phyloP scores from a whole-genome alignment of 345 rosid species.

The Orychophragmus violaceus region DNA sequence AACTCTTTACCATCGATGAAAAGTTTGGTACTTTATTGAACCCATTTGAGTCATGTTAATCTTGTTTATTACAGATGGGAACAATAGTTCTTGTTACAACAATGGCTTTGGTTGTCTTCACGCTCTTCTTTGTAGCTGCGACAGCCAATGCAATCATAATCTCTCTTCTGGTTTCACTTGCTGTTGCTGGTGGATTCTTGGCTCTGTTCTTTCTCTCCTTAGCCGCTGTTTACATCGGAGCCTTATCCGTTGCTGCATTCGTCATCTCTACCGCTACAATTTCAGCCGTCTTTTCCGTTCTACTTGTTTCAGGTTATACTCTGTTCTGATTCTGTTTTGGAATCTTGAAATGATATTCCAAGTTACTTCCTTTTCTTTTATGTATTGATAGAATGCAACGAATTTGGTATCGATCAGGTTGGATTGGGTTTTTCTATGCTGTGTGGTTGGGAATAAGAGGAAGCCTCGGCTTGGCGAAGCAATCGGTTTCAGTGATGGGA shows the following conservation, averaged over 20 bases:
- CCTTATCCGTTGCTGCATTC: conserved; percentile 60
- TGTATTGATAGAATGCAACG: neutral
- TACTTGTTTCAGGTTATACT: conserved; percentile 54
- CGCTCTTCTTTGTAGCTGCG: conserved; percentile 77
- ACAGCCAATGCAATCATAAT: conserved; percentile 64
- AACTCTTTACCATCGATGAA: neutral
- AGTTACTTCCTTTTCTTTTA: neutral
- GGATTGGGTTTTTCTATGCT: conserved; percentile 75
- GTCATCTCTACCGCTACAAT: conserved; percentile 62
- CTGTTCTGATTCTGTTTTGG: conserved; percentile 9
- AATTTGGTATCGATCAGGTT: conserved; percentile 49
- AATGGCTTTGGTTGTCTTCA: conserved; percentile 65
- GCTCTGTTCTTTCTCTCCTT: conserved; percentile 67
- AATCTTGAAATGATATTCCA: neutral
- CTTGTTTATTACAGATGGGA: conserved; percentile 61
- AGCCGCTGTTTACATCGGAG: conserved; percentile 70
- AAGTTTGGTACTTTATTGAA: conserved; percentile 15
- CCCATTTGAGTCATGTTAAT: neutral
- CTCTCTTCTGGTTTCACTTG: conserved; percentile 74
- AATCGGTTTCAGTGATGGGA: conserved; percentile 49
- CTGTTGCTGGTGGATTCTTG: conserved; percentile 82
- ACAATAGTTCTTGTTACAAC: conserved; percentile 53
- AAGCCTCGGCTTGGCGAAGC: conserved; percentile 53
- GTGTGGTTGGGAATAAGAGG: conserved; percentile 68
- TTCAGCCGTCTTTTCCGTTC: conserved; percentile 48